Evolutionary conservation across 1,284 basidiomycete species (phyloP).

Genomic region (Apiotrichum porosum): DNA sequence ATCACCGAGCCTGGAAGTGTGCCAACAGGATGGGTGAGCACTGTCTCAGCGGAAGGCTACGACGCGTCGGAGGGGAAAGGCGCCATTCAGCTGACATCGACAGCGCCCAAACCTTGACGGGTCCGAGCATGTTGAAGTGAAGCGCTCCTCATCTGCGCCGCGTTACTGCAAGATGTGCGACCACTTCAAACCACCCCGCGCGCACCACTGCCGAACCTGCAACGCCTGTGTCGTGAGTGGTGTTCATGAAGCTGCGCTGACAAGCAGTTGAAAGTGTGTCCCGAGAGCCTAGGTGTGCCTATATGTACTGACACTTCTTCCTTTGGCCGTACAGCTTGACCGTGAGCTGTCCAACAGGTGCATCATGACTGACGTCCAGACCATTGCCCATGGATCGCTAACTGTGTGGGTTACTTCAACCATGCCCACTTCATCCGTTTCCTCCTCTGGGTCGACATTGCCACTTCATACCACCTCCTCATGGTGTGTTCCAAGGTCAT

Average conservation of each 20-base stretch:
- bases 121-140: conserved; percentile 74
- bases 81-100: not conserved
- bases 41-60: no score
- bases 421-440: conserved; percentile 89
- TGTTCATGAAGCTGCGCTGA: not conserved
- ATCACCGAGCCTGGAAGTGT: conserved; percentile 76
- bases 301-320: not conserved
- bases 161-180: conserved; percentile 73
- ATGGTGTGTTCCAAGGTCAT: conserved; percentile 70
- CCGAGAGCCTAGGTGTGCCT: conserved; percentile 13
- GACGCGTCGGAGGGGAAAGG: no score
- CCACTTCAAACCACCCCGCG: conserved; percentile 53
- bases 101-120: conserved; percentile 69
- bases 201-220: conserved; percentile 86
- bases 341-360: conserved; percentile 18
- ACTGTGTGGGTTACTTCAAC: conserved; percentile 74
- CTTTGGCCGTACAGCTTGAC: conserved; percentile 26
- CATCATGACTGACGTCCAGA: conserved; percentile 53
- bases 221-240: conserved; percentile 55
- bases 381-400: conserved; percentile 60
- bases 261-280: conserved; percentile 56
- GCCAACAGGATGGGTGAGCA: conserved; percentile 71
- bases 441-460: conserved; percentile 83
- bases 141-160: conserved; percentile 71
- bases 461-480: conserved; percentile 62